Conservation (phyloP, 768 basidiomycete species). For the Russula olivacea region DNA sequence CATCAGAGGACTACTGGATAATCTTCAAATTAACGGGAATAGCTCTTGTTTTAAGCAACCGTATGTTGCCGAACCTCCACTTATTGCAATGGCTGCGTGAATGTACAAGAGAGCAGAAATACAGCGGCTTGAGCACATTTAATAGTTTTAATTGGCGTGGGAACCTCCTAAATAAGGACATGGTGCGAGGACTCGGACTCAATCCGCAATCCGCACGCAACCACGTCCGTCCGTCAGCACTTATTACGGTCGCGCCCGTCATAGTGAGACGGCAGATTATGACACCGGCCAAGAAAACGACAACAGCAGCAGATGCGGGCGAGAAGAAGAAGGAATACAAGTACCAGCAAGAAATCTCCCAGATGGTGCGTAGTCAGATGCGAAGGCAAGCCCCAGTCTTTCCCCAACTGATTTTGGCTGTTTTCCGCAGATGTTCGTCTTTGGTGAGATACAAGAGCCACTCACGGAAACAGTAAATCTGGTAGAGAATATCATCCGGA, state of each 20-base stretch:
- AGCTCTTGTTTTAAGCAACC: no score
- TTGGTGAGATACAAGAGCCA: constrained; percentile 91
- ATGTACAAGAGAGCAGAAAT: not conserved
- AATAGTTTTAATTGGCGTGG: not conserved
- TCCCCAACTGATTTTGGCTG: not conserved
- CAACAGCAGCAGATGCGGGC: constrained; percentile 3
- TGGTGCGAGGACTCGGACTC: no score
- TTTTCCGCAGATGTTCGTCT: constrained; percentile 80
- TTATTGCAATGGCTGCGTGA: no score
- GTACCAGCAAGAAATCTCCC: constrained; percentile 86
- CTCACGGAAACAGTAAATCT: constrained; percentile 81
- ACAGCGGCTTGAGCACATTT: not conserved
- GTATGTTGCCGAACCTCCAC: no score
- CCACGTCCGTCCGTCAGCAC: not conserved
- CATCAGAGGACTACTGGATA: no score
- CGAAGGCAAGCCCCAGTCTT: not conserved
- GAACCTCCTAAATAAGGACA: not conserved
- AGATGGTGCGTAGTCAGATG: constrained; percentile 58
- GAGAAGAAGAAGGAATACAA: constrained; percentile 60
- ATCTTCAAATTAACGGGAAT: no score
- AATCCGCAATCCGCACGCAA: not conserved
- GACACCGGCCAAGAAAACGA: constrained; percentile 24
- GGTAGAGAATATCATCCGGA: constrained; percentile 91
- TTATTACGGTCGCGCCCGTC: not conserved
- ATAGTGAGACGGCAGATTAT: not conserved